These are phyloP conservation scores for Aspergillus sp. DNA, from an alignment of 2,329 filamentous ascomycete species.

Conservation along the genomic window DNA sequence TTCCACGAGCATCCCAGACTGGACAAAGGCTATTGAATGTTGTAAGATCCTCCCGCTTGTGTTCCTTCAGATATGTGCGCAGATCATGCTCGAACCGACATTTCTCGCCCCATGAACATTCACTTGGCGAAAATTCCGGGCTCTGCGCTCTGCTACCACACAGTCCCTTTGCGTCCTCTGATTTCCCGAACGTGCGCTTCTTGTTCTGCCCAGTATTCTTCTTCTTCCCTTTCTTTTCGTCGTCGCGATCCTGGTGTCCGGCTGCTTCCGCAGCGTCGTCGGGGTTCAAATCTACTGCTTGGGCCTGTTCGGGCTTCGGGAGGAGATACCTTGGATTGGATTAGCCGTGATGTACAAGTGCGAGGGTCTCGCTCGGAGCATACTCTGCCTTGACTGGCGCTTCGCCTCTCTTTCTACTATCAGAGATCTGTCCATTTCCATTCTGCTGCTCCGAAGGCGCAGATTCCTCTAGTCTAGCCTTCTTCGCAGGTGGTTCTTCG, in stretches of 20 bases:
- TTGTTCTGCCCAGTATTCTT: conserved; percentile 78
- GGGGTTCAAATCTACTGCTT: conserved; percentile 38
- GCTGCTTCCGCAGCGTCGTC: conserved; percentile 63
- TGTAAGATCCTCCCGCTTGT: conserved; percentile 75
- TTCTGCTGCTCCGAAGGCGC: conserved; percentile 23
- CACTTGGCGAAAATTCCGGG: conserved; percentile 75
- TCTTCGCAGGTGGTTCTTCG: conserved; percentile 56
- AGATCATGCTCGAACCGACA: conserved; percentile 85
- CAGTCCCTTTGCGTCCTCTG: conserved; percentile 72
- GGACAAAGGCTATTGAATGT: conserved; percentile 81
- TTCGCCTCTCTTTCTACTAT: conserved; percentile 52
- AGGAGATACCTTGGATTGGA: conserved; percentile 32
- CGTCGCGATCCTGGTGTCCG: conserved; percentile 43
- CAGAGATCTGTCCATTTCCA: conserved; percentile 20
- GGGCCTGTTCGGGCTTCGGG: conserved; percentile 18
- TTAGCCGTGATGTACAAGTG: conserved; percentile 1
- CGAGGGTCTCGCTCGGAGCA: conserved; percentile 21
- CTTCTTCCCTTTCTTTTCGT: conserved; percentile 40
- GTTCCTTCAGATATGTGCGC: conserved; percentile 77
- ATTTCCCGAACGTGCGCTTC: conserved; percentile 75
- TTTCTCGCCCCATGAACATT: conserved; percentile 74
- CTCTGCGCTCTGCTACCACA: conserved; percentile 71
- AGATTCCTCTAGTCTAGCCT: conserved; percentile 55
- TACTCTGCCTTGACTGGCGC: conserved; percentile 74
- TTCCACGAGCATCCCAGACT: conserved; percentile 72